Evolutionary conservation across 2,329 filamentous ascomycete genomes (phyloP).

Genomic region (Colletotrichum chlorophyti): DNA sequence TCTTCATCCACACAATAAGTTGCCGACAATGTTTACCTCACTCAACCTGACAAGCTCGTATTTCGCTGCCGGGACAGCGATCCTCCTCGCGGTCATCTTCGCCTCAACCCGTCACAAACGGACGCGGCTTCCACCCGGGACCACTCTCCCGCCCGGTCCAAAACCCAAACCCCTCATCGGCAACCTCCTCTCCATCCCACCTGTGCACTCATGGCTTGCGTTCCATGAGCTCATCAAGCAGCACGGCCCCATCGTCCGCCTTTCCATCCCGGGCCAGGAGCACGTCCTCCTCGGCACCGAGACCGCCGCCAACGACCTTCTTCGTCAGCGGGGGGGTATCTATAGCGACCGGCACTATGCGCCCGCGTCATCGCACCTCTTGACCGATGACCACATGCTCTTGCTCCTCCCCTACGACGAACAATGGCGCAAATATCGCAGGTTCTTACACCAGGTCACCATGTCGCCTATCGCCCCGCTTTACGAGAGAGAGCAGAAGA

Average conservation of each 20-base stretch:
- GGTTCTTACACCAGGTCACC: slow-evolving; percentile 37
- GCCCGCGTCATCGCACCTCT: slow-evolving; percentile 41
- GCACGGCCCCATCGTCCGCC: slow-evolving; percentile 48
- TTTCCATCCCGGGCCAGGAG: slow-evolving; percentile 48
- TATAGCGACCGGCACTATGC: slow-evolving; percentile 44
- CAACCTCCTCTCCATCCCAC: slow-evolving; percentile 42
- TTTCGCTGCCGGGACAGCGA: not conserved
- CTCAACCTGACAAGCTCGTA: slow-evolving; percentile 1
- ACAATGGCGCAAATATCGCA: slow-evolving; percentile 14
- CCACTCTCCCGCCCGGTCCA: slow-evolving; percentile 19
- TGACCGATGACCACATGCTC: slow-evolving; percentile 36
- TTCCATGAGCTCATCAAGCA: slow-evolving; percentile 44
- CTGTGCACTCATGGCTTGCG: slow-evolving; percentile 46
- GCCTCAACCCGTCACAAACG: not conserved
- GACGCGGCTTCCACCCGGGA: slow-evolving; percentile 13
- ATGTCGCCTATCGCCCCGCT: slow-evolving; percentile 36
- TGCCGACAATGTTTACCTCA: not conserved
- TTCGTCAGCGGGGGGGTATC: slow-evolving; percentile 45
- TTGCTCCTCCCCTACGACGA: slow-evolving; percentile 39
- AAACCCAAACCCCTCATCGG: slow-evolving; percentile 34
- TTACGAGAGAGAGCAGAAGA: slow-evolving; percentile 38
- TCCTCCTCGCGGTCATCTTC: slow-evolving; percentile 6
- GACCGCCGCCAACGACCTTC: slow-evolving; percentile 48
- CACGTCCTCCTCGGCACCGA: slow-evolving; percentile 45
- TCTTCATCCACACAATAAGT: not conserved